Base-by-base conservation (phyloP, 495 filamentous ascomycete species). In the Parmelia sp. region DNA sequence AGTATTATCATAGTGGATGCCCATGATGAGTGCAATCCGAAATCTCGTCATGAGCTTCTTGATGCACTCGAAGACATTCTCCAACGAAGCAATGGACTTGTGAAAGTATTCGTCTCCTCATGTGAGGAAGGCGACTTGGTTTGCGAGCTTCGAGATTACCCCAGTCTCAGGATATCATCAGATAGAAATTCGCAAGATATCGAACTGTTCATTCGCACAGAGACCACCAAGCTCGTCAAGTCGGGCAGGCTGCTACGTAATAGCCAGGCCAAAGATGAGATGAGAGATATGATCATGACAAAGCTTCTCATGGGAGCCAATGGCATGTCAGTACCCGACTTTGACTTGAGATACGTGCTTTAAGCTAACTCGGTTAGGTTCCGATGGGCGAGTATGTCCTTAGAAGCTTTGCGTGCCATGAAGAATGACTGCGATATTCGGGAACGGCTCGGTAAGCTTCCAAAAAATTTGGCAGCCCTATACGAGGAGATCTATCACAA, bases 101-200 rank as follows among this genome's bases (percentile, higher is more conserved):
- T 79, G 11, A 80, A 76, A 58, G 62, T 82, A n/a, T 77, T 81
- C 63, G 74, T 81, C 60, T 80, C 78, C 15, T 78, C 77, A 53
- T 72, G 78, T 15, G 74, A 73, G 19, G 78, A 80, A 40, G 45
- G 51, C 25, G 73, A 77, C 44, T 76, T 79, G 45, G 44, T 60
- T 35, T 47, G 60, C 17, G 55, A 51, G 15, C 66, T 81, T 31
- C 57, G 63, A 33, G 57, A 57, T 8, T 51, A 47, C 6, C 68
- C 73, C 11, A 77, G 72, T 55, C 65, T 80, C 23, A 62, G 70
- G 29, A 77, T 81, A 40, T 59, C 71, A 35, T 74, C 76, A 5
- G 72, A 49, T 4, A 36, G 75, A 51, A 67, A 77, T 65, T 15
- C 68, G 64, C 39, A 69, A 11, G 69, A 77, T 40, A 71, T 80